Percentiles rank a stretch among this genome's conserved stretches.
Evolutionary conservation across 2,329 filamentous ascomycete genomes (phyloP).

Genomic region (Arthrobotrys musiformis): DNA sequence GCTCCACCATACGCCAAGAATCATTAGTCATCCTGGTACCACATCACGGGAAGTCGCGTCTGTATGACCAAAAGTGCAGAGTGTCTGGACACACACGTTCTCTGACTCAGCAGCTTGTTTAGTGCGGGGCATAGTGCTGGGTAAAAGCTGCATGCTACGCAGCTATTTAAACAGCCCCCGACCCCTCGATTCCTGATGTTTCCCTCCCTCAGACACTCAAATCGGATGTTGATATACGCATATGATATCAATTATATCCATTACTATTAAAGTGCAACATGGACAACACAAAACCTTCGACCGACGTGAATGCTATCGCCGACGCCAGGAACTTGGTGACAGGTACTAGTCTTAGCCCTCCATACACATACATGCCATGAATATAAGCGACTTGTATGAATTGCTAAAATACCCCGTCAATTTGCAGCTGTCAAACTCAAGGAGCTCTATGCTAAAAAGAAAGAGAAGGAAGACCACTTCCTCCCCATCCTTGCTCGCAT

Average conservation of each 20-base stretch:
- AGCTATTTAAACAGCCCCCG: slow-evolving; percentile 8
- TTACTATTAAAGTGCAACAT: slow-evolving; percentile 26
- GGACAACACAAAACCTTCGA: slow-evolving; percentile 40
- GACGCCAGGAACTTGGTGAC: slow-evolving; percentile 50
- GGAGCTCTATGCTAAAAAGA: slow-evolving; percentile 34
- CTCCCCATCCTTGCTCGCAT: slow-evolving; percentile 26
- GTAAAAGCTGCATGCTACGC: not conserved
- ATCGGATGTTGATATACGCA: too few species aligned
- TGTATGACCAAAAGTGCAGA: slow-evolving; percentile 15
- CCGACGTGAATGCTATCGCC: slow-evolving; percentile 44
- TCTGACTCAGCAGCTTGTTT: slow-evolving; percentile 19
- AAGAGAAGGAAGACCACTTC: slow-evolving; percentile 18
- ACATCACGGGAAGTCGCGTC: slow-evolving; percentile 31
- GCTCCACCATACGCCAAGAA: not conserved
- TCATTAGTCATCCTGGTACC: slow-evolving; percentile 4
- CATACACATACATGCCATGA: not conserved
- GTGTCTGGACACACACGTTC: not conserved
- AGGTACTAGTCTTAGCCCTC: slow-evolving; percentile 1
- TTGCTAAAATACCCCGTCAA: not conserved
- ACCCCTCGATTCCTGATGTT: not conserved
- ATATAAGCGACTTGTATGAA: too few species aligned
- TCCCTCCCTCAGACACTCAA: too few species aligned
- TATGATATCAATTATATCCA: not conserved
- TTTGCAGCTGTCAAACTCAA: slow-evolving; percentile 38
- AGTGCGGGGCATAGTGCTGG: not conserved